phyloP scores from a whole-genome alignment of 1,284 basidiomycete genomes.

The Thelephora terrestris region DNA sequence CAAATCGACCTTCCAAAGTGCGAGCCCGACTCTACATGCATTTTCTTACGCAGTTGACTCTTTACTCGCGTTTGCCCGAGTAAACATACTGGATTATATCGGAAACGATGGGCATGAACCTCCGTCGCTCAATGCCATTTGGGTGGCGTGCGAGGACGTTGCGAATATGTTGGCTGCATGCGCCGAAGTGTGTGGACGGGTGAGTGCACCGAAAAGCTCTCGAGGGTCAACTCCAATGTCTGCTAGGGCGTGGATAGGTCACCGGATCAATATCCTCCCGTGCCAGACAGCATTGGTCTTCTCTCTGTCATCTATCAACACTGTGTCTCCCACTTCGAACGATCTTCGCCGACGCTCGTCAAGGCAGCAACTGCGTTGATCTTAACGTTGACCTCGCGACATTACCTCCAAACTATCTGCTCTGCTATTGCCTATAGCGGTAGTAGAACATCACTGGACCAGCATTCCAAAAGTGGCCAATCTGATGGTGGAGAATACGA shows the following conservation, averaged over 20 bases:
- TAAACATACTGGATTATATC: constrained; percentile 13
- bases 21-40: constrained; percentile 48
- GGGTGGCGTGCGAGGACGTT: constrained; percentile 40
- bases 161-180: constrained; percentile 43
- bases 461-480: not conserved
- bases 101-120: constrained; percentile 11
- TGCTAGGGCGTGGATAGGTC: not conserved
- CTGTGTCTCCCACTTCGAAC: constrained; percentile 40
- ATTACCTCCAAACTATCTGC: constrained; percentile 48
- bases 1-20: constrained; percentile 28
- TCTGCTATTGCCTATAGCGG: constrained; percentile 46
- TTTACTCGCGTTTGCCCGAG: constrained; percentile 38
- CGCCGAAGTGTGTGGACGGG: constrained; percentile 43
- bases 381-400: constrained; percentile 46
- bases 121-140: constrained; percentile 35
- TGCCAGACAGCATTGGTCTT: constrained; percentile 34
- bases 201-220: constrained; percentile 23
- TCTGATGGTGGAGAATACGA: too few relatives aligned
- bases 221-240: not conserved
- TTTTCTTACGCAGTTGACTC: constrained; percentile 56
- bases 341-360: constrained; percentile 33
- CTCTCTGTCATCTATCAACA: constrained; percentile 44
- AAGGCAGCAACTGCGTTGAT: constrained; percentile 51
- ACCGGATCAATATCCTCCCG: constrained; percentile 6
- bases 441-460: not conserved